Evolutionary conservation across 1,284 basidiomycete genomes (phyloP).

Genomic region (Sutorius eximius): DNA sequence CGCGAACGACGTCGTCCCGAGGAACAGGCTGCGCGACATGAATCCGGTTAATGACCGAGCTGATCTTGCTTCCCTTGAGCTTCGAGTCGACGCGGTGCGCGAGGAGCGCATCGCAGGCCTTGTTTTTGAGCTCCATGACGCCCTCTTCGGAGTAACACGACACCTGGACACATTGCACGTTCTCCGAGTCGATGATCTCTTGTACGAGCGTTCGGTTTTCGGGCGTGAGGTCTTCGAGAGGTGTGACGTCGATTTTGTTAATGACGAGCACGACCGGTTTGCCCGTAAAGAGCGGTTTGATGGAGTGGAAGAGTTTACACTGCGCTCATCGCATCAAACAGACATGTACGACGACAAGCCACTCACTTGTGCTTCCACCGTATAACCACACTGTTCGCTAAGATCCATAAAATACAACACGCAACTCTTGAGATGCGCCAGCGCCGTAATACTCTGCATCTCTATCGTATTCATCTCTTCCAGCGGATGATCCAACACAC

Average conservation of each 20-base stretch:
- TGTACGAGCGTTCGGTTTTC: constrained; percentile 80
- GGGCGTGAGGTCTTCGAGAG: constrained; percentile 76
- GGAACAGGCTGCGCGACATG: constrained; percentile 90
- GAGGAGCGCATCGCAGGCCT: constrained; percentile 88
- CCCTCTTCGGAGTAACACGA: constrained; percentile 95
- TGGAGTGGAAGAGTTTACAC: constrained; percentile 97
- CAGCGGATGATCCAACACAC: constrained; percentile 89
- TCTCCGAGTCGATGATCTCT: constrained; percentile 76
- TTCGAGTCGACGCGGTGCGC: constrained; percentile 92
- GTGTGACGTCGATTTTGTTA: constrained; percentile 93
- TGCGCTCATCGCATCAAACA: constrained; percentile 34
- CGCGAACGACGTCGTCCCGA: constrained; percentile 81
- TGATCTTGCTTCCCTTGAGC: constrained; percentile 90
- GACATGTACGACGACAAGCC: neutral
- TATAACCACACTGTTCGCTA: constrained; percentile 94
- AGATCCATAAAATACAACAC: constrained; percentile 97
- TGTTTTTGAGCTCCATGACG: constrained; percentile 92
- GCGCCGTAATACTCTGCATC: constrained; percentile 97
- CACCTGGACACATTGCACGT: constrained; percentile 75
- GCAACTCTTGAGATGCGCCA: constrained; percentile 90
- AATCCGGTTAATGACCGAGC: constrained; percentile 88
- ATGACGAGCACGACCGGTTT: constrained; percentile 92
- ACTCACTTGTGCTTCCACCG: constrained; percentile 85
- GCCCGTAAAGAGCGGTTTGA: constrained; percentile 91
- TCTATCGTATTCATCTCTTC: constrained; percentile 99